phyloP scores from a whole-genome alignment of 345 rosid species.

The Theobroma cacao region DNA sequence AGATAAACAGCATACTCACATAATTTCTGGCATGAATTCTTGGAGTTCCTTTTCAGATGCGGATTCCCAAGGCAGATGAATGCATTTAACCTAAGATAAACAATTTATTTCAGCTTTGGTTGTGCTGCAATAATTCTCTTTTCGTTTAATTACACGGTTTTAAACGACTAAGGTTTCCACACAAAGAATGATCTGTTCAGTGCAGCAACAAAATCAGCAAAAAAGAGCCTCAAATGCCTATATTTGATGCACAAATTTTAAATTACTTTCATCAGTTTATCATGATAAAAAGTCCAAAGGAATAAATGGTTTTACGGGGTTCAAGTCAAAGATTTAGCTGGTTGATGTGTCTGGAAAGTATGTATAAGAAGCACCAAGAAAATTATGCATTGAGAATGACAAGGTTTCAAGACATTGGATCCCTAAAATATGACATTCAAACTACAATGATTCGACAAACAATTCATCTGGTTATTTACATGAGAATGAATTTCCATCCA shows the following conservation, averaged over 20 bases:
- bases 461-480: not conserved
- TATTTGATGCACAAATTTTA: not conserved
- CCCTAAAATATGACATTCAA: not conserved
- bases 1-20: slow-evolving; percentile 39
- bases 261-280: not conserved
- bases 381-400: not conserved
- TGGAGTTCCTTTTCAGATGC: slow-evolving; percentile 50
- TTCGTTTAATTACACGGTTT: not conserved
- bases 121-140: not conserved
- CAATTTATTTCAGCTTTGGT: slow-evolving; percentile 6
- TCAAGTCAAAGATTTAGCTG: not conserved
- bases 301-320: not conserved
- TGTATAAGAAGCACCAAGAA: not conserved
- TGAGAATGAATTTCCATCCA: not conserved
- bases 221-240: not conserved
- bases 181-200: not conserved
- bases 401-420: not conserved
- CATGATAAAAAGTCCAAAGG: not conserved
- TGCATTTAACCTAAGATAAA: slow-evolving; percentile 52
- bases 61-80: slow-evolving; percentile 84
- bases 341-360: not conserved
- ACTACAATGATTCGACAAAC: not conserved
- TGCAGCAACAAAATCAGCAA: not conserved
- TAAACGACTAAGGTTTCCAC: not conserved
- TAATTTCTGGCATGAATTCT: slow-evolving; percentile 49